Evolutionary conservation across 2,329 filamentous ascomycete species (phyloP).

Genomic region (Dryadomyces sulphureus): DNA sequence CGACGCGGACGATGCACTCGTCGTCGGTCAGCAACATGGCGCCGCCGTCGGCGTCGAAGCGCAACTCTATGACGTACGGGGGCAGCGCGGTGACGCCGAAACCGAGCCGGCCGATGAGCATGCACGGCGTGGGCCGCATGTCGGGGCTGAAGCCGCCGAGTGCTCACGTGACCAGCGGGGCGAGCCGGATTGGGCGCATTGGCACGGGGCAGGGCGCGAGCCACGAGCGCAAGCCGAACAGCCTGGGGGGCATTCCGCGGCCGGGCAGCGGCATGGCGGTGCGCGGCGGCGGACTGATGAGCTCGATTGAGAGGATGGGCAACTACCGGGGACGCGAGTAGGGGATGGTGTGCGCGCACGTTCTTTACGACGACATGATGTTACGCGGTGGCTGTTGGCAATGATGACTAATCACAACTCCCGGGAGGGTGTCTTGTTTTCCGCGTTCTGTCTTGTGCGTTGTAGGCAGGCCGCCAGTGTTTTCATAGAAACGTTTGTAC

Average conservation of each 20-base stretch:
- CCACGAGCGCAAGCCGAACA: constrained; percentile 31
- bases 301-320: constrained; percentile 79
- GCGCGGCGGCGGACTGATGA: constrained; percentile 59
- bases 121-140: constrained; percentile 9
- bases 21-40: constrained; percentile 10
- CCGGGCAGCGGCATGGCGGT: constrained; percentile 31
- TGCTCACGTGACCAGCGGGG: constrained; percentile 9
- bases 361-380: not conserved
- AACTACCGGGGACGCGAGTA: constrained; percentile 34
- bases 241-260: constrained; percentile 26
- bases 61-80: constrained; percentile 12
- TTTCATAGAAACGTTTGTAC: not conserved
- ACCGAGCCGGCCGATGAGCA: constrained; percentile 9
- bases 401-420: not conserved
- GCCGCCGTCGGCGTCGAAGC: constrained; percentile 9
- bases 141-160: constrained; percentile 47
- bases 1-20: not conserved
- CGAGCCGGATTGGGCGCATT: constrained; percentile 26
- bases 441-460: not conserved
- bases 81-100: constrained; percentile 13
- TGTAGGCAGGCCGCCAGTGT: not conserved
- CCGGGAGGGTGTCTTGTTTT: not conserved
- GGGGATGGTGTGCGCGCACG: not conserved
- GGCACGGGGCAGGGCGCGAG: constrained; percentile 15
- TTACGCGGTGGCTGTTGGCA: not conserved